Base-by-base conservation (phyloP, 2,329 filamentous ascomycete species). In the Penicillium sp. region DNA sequence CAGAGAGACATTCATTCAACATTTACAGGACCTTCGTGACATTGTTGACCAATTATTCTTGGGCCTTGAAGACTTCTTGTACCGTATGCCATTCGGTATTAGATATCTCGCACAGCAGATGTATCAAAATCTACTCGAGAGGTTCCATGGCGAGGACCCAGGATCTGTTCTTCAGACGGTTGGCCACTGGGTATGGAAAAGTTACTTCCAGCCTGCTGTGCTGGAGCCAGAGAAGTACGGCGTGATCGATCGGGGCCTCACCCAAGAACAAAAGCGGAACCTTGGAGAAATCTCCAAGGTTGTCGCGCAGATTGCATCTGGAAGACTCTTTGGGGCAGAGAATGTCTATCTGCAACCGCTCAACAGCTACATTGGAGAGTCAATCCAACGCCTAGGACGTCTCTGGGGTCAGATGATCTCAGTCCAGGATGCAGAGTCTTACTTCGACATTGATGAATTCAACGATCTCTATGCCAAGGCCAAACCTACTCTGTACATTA, bases 401-500 rank as follows among this genome's bases (percentile, higher is more conserved):
- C 90, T 94, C 42, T 90, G 89, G 75, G 82, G 82, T 44, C 84
- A 88, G 55, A 68, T 97, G 57, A 90, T 99, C 62, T 85, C 88
- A 13, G 89, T 97, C 13, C 86, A 89, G 15, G 88, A 94, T 65
- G 90, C 91, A 0, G 94, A 99, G 73, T 82, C 85, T 50, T 94
- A 94, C 25, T 99, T 97, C 69, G 92, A 97, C 72, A 97, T 99
- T 70, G 94, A 99, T 70, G 94, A 97, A 72, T 99, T 94, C 83
- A 97, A 97, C 70, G 94, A 99, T 68, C 82, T 99, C 7, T 97
- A 97, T 70, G 90, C 93, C 54, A 92, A 95, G 72, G 94, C 91
- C 60, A 96, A 96, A 74, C 94, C 94, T 7, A 97, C 93, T 0
- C 81, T 99, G n/a, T 99, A 97, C 78, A 96, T 99, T 79, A 99